A percentile compares a stretch with the other conserved stretches of the same genome.
phyloP scores from a whole-genome alignment of 805 yeast genomes.

The Starmerella geochares region DNA sequence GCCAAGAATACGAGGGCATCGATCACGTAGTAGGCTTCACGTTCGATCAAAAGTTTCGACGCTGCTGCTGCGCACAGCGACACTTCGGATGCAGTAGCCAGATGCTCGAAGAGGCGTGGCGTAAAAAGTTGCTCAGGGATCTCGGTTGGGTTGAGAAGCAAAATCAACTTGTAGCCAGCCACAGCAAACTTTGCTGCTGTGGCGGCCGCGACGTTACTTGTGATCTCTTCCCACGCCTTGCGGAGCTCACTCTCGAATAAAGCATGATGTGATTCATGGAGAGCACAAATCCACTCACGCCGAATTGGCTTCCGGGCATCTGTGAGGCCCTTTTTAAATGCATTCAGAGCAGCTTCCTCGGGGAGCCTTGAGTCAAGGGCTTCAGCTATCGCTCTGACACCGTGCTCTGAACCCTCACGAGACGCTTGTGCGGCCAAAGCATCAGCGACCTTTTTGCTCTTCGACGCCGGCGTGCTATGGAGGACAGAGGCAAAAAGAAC shows the following conservation, averaged over 20 bases:
- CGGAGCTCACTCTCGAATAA: slow-evolving; percentile 22
- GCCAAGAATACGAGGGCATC: neutral
- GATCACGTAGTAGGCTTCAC: neutral
- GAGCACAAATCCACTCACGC: slow-evolving; percentile 54
- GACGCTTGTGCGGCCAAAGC: slow-evolving; percentile 43
- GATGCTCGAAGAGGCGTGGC: slow-evolving; percentile 21
- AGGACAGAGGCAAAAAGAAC: slow-evolving; percentile 42
- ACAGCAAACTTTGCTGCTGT: slow-evolving; percentile 33
- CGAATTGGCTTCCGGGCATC: slow-evolving; percentile 56
- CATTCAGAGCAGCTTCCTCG: slow-evolving; percentile 16
- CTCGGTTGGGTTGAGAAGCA: slow-evolving; percentile 17
- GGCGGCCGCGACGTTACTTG: slow-evolving; percentile 18
- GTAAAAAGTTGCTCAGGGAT: slow-evolving; percentile 16
- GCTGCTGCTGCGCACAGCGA: slow-evolving; percentile 16
- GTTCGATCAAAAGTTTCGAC: neutral
- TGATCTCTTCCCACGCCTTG: slow-evolving; percentile 15
- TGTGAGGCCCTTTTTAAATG: slow-evolving; percentile 47
- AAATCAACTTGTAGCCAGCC: slow-evolving; percentile 44
- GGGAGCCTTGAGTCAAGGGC: slow-evolving; percentile 35
- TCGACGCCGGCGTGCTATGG: slow-evolving; percentile 16
- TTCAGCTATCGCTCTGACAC: slow-evolving; percentile 42
- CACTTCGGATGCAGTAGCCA: slow-evolving; percentile 13
- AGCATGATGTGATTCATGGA: slow-evolving; percentile 32
- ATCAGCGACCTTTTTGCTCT: slow-evolving; percentile 30
- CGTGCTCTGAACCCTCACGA: slow-evolving; percentile 68